Evolutionary conservation across 106 monocot genomes (phyloP), one percentile per base, ranked within the genome.

Genomic region (Cymbidium sinense): DNA sequence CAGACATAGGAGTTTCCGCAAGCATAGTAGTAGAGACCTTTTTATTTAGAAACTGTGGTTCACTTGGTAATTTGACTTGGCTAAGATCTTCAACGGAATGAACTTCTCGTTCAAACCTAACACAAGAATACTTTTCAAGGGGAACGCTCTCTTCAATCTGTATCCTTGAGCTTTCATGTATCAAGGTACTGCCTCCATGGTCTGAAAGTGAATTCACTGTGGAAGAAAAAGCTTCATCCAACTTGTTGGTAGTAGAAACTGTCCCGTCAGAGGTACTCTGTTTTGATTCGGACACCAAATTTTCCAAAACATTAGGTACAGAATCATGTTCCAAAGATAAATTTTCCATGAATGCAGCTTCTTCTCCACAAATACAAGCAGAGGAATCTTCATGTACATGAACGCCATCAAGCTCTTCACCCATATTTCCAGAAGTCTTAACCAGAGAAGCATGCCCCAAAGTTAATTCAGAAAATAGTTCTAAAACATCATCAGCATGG

Each of bases 401-500:
- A 69, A 10, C 5, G 4, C 12, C 31, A 34, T n/a, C n/a, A n/a
- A n/a, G n/a, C n/a, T 33, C 69, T 69, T 69, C 69, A 28, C 69
- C 69, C 34, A 17, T 69, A 15, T 29, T 69, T 34, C 31, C 69
- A 23, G 69, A 69, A 4, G 11, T 4, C 69, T 33, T 69, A 69
- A 69, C 69, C 33, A 69, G 34, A 33, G 69, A 29, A 69, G 69
- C 69, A 69, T 69, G 29, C 34, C 69, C 69, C 9, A 17, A 69
- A 69, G 69, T 28, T 69, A 69, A 15, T 31, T 69, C 69, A 69
- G 61, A 62, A 62, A 69, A 69, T 5, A 69, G 13, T 11, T 69
- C 69, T 69, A 69, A 34, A 69, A 69, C 69, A 69, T 69, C 69
- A 69, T 69, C 69, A 69, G 69, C 69, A 13, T 29, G 29, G 29